Conservation (phyloP, 2,329 filamentous ascomycete species). For the Geosmithia flava region DNA sequence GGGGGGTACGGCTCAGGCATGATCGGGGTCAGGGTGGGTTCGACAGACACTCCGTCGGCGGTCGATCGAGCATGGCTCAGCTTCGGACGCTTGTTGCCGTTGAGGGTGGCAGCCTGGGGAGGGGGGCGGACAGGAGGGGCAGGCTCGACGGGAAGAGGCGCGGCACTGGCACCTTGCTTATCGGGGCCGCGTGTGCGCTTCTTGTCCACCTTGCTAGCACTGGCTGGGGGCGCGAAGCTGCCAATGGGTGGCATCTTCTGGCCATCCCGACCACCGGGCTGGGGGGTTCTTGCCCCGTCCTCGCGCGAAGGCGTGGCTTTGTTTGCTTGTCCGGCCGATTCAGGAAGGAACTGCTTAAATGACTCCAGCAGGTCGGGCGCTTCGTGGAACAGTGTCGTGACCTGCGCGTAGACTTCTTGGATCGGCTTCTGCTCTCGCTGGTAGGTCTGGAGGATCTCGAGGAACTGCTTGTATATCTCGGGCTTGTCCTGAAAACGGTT, state of each 20-base stretch:
- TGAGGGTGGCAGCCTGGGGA: conserved; percentile 15
- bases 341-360: conserved; percentile 96
- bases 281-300: conserved; percentile 28
- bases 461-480: conserved; percentile 98
- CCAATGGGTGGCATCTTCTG: conserved; percentile 87
- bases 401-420: conserved; percentile 94
- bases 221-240: conserved; percentile 75
- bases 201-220: conserved; percentile 80
- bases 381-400: conserved; percentile 84
- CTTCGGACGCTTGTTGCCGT: conserved; percentile 55
- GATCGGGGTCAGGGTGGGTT: conserved; percentile 78
- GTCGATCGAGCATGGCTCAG: conserved; percentile 54
- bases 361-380: conserved; percentile 93
- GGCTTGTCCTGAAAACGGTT: conserved; percentile 95
- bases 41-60: conserved; percentile 47
- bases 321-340: conserved; percentile 53
- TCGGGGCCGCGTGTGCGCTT: conserved; percentile 60
- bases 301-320: conserved; percentile 38
- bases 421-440: conserved; percentile 97
- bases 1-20: conserved; percentile 81
- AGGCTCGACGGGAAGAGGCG: conserved; percentile 28
- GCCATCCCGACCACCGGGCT: conserved; percentile 40
- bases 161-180: conserved; percentile 36
- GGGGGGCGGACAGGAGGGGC: conserved; percentile 21
- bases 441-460: conserved; percentile 96